Conservation (phyloP, 2,329 filamentous ascomycete genomes). For the Aspergillus sp. region DNA sequence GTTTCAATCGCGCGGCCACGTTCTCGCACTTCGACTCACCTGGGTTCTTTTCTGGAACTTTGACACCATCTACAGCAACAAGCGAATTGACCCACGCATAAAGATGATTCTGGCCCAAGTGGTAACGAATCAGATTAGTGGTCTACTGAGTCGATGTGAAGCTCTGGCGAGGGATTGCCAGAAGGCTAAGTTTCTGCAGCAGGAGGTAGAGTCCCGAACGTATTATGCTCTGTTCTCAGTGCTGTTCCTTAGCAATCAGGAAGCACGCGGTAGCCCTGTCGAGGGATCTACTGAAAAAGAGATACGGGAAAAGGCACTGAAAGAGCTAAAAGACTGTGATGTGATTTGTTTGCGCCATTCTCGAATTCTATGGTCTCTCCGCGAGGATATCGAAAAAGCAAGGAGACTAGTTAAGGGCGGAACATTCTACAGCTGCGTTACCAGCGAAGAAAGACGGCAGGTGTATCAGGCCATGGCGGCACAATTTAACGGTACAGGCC, state of each 20-base stretch:
- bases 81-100: not conserved
- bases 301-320: not conserved
- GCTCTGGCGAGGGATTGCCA: not conserved
- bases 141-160: not conserved
- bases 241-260: constrained; percentile 1
- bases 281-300: not conserved
- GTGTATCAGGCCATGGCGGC: constrained; percentile 14
- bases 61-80: not conserved
- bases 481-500: constrained; percentile 14
- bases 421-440: constrained; percentile 13
- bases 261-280: not conserved
- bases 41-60: constrained; percentile 3
- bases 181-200: not conserved
- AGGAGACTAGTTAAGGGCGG: constrained; percentile 5
- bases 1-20: constrained; percentile 6
- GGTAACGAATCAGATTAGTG: not conserved
- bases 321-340: constrained; percentile 2
- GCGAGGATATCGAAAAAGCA: constrained; percentile 7
- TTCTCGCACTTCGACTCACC: constrained; percentile 1
- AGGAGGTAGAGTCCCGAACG: constrained; percentile 8
- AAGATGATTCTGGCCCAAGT: not conserved
- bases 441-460: constrained; percentile 6
- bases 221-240: constrained; percentile 10
- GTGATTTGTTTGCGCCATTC: not conserved
- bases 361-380: not conserved